A percentile compares a stretch with the other conserved stretches of the same genome.
Evolutionary conservation across 2,329 filamentous ascomycete species (phyloP).

Genomic region (Arthrobotrys sphaeroides): DNA sequence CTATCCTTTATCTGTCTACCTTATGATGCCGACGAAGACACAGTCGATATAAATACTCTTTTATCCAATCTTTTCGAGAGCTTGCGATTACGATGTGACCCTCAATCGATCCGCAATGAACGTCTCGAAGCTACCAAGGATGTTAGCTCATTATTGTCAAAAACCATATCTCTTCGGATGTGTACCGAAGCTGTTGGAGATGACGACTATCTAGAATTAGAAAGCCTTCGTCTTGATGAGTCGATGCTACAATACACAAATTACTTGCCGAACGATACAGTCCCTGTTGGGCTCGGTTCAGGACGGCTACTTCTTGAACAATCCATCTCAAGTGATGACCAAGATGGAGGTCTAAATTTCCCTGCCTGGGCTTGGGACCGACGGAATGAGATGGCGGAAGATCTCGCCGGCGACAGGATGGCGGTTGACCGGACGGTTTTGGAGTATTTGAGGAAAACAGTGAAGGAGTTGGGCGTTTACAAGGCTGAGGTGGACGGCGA

Average conservation of each 20-base stretch:
- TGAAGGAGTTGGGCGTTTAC: neutral
- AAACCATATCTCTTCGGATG: conserved; percentile 16
- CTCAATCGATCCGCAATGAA: neutral
- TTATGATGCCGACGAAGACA: conserved; percentile 31
- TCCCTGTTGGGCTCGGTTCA: neutral
- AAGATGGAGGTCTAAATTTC: conserved; percentile 26
- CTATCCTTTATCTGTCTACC: conserved; percentile 50
- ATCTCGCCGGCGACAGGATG: conserved; percentile 38
- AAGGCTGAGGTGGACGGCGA: neutral
- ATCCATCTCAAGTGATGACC: neutral
- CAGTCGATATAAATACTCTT: neutral
- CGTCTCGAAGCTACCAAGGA: conserved; percentile 31
- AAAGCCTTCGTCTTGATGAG: conserved; percentile 14
- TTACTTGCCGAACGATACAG: neutral
- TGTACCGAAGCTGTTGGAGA: neutral
- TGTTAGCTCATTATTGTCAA: conserved; percentile 15
- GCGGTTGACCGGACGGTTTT: conserved; percentile 25
- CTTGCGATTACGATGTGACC: neutral
- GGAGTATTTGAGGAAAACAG: conserved; percentile 27
- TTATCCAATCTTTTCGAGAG: neutral
- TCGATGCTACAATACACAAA: conserved; percentile 1
- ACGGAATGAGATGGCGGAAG: conserved; percentile 32
- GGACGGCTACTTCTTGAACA: neutral
- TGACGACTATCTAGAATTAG: neutral
- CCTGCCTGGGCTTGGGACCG: conserved; percentile 38